Conservation (phyloP, 352 stramenopile genomes). For the Poterioochromonas sp. region DNA sequence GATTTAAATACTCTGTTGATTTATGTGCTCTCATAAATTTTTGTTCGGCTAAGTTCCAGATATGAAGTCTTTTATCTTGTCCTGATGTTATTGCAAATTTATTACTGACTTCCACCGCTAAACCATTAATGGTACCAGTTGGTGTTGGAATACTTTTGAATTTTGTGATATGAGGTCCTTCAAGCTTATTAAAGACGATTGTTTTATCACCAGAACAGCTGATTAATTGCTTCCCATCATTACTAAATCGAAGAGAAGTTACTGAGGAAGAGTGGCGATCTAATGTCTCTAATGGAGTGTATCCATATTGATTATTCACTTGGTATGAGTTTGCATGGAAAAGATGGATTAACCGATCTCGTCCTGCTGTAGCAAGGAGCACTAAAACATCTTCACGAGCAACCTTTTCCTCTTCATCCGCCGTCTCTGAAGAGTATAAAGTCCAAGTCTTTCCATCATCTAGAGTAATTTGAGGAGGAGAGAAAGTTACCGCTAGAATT, state of each 20-base stretch:
- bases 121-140: conserved; percentile 61
- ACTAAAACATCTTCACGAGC: not conserved
- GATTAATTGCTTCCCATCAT: conserved; percentile 46
- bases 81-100: conserved; percentile 58
- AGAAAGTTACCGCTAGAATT: conserved; percentile 55
- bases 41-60: conserved; percentile 55
- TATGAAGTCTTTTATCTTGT: conserved; percentile 64
- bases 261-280: conserved; percentile 65
- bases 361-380: conserved; percentile 60
- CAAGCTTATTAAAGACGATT: conserved; percentile 38
- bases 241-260: conserved; percentile 57
- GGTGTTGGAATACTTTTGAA: conserved; percentile 35
- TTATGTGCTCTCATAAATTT: conserved; percentile 57
- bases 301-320: conserved; percentile 9
- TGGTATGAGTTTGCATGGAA: conserved; percentile 55
- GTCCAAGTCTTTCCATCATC: not conserved
- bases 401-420: not conserved
- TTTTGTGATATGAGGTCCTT: conserved; percentile 33
- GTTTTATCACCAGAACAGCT: conserved; percentile 38
- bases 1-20: conserved; percentile 47
- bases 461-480: conserved; percentile 43
- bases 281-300: conserved; percentile 49
- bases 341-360: conserved; percentile 66
- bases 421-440: not conserved
- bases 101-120: conserved; percentile 57